Conservation (phyloP, 352 stramenopile species). For the Pythium phragmiticola region DNA sequence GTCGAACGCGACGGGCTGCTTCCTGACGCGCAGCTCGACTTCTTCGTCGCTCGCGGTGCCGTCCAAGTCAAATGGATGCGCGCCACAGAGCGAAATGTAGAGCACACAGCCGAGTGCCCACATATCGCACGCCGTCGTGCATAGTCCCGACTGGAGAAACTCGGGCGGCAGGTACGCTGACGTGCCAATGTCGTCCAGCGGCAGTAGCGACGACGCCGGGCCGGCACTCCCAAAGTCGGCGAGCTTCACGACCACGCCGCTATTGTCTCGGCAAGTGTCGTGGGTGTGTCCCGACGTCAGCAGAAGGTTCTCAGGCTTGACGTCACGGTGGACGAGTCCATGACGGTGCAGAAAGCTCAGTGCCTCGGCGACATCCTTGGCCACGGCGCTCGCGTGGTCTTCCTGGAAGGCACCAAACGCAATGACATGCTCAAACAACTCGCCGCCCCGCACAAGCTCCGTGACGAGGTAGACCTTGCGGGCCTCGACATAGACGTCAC, state of each 20-base stretch:
- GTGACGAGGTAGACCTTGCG: constrained; percentile 85
- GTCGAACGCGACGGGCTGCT: constrained; percentile 48
- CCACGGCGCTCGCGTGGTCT: constrained; percentile 41
- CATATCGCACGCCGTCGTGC: constrained; percentile 71
- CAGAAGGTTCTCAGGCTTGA: constrained; percentile 86
- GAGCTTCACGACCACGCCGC: constrained; percentile 52
- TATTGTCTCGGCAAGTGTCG: not conserved
- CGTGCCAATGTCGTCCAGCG: constrained; percentile 69
- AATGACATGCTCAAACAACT: constrained; percentile 91
- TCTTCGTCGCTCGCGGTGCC: constrained; percentile 79
- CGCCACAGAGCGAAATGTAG: constrained; percentile 92
- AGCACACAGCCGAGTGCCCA: constrained; percentile 91
- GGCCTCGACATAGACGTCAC: constrained; percentile 80
- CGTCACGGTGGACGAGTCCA: constrained; percentile 76
- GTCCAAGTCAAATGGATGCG: constrained; percentile 92
- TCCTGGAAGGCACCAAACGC: constrained; percentile 59
- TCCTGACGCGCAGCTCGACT: constrained; percentile 80
- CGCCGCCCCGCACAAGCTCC: constrained; percentile 82
- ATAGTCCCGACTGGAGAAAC: constrained; percentile 47
- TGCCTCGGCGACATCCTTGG: constrained; percentile 58
- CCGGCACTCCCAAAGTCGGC: constrained; percentile 80
- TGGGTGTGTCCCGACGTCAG: constrained; percentile 22
- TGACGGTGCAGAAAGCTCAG: constrained; percentile 68
- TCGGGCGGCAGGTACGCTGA: constrained; percentile 70
- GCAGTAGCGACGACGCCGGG: constrained; percentile 31